These are phyloP conservation scores for Penicillium brevicompactum DNA, from an alignment of 2,329 filamentous ascomycete species.

Conservation along the genomic window DNA sequence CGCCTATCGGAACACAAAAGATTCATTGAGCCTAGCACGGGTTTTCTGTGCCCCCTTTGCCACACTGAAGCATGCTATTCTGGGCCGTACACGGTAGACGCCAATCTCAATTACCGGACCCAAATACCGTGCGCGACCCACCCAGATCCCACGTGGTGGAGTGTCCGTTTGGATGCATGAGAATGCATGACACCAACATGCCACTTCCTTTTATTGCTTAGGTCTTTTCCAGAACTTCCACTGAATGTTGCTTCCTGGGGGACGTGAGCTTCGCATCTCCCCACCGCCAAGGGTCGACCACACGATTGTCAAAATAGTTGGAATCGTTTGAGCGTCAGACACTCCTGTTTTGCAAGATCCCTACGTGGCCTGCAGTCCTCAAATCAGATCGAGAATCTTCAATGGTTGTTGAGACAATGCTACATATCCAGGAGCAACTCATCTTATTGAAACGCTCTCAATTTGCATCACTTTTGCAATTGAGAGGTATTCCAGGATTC, in stretches of 20 bases:
- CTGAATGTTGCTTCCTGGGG: slow-evolving; percentile 2
- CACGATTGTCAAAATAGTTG: too few relatives aligned
- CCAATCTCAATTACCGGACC: background rate
- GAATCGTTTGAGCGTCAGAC: too few relatives aligned
- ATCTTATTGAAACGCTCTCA: too few relatives aligned
- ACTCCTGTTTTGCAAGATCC: too few relatives aligned
- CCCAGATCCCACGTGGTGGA: background rate
- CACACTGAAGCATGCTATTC: background rate
- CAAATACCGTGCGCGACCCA: background rate
- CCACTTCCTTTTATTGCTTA: background rate
- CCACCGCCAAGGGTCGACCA: too few relatives aligned
- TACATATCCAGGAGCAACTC: too few relatives aligned
- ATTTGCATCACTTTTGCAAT: too few relatives aligned
- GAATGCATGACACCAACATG: background rate
- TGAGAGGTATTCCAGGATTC: too few relatives aligned
- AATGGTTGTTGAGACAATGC: too few relatives aligned
- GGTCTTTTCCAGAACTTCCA: slow-evolving; percentile 3
- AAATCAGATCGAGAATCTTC: too few relatives aligned
- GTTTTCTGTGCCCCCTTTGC: background rate
- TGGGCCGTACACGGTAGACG: background rate
- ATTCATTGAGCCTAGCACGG: background rate
- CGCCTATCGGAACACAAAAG: background rate
- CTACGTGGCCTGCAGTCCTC: too few relatives aligned
- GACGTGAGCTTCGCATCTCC: background rate
- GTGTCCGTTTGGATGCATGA: background rate